Evolutionary conservation across 1,284 basidiomycete species (phyloP).

Genomic region (Schizophyllum commune): DNA sequence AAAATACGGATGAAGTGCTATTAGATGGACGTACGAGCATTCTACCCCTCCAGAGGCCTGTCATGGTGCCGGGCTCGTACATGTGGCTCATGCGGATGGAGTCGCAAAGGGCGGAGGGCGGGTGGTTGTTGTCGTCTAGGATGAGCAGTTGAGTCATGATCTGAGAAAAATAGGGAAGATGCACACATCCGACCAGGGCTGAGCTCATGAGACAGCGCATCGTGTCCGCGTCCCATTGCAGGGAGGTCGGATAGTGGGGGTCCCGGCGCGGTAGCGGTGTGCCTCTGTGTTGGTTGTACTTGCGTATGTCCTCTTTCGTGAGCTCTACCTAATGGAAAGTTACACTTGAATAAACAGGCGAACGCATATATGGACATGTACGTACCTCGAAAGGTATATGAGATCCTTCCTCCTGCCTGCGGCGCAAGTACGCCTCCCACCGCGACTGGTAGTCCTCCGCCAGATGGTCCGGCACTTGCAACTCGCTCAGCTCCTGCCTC

Average conservation of each 20-base stretch:
- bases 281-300: slow-evolving; percentile 41
- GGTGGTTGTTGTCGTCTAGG: slow-evolving; percentile 55
- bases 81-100: slow-evolving; percentile 34
- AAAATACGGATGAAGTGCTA: too few species aligned
- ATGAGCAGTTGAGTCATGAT: slow-evolving; percentile 26
- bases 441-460: slow-evolving; percentile 32
- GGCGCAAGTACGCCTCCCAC: slow-evolving; percentile 20
- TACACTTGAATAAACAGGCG: too few species aligned
- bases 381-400: background rate
- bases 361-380: too few species aligned
- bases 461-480: slow-evolving; percentile 37
- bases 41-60: slow-evolving; percentile 53
- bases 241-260: slow-evolving; percentile 33
- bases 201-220: slow-evolving; percentile 9
- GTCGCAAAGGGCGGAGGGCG: slow-evolving; percentile 32
- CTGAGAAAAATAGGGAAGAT: background rate
- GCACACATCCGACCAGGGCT: background rate
- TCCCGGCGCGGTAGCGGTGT: slow-evolving; percentile 22
- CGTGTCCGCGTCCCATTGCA: slow-evolving; percentile 9
- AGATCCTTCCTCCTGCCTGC: slow-evolving; percentile 8
- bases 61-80: slow-evolving; percentile 42
- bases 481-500: slow-evolving; percentile 41
- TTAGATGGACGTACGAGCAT: slow-evolving; percentile 28
- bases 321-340: slow-evolving; percentile 22
- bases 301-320: slow-evolving; percentile 53